phyloP scores from a whole-genome alignment of 2,329 filamentous ascomycete genomes.

The Alternaria dauci region DNA sequence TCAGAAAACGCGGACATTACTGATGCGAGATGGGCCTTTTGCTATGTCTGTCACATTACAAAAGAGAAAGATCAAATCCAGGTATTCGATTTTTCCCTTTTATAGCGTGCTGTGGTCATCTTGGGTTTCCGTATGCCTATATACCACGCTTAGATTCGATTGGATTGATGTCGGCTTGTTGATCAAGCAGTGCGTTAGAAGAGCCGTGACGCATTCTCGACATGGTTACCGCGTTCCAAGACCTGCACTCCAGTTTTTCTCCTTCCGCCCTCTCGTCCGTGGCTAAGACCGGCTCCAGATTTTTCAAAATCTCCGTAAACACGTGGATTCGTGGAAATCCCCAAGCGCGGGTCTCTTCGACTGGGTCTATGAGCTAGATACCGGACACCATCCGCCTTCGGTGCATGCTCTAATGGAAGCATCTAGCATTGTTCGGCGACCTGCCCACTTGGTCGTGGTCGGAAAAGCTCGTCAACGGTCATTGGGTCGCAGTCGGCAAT shows the following conservation, averaged over 20 bases:
- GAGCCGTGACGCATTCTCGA: background rate
- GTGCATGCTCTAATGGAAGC: conserved; percentile 2
- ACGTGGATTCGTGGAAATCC: conserved; percentile 16
- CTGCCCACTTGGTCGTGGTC: conserved; percentile 14
- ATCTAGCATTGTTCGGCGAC: conserved; percentile 11
- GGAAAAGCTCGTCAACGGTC: background rate
- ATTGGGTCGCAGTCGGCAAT: conserved; percentile 21
- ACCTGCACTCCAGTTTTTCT: background rate
- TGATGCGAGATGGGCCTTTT: background rate
- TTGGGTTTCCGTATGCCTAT: background rate
- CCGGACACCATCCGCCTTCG: conserved; percentile 3
- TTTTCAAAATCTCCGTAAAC: conserved; percentile 1
- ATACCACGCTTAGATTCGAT: background rate
- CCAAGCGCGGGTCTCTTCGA: background rate
- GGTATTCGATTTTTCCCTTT: too few species aligned
- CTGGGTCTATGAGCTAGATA: conserved; percentile 3
- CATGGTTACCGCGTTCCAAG: background rate
- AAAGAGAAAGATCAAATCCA: too few species aligned
- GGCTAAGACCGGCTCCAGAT: conserved; percentile 4
- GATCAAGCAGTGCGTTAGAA: background rate
- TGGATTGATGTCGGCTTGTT: background rate
- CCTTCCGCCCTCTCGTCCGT: background rate
- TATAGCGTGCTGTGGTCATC: too few species aligned
- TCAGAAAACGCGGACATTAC: background rate
- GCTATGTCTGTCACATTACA: background rate